These are phyloP conservation scores for Sinapis alba DNA, from an alignment of 441 rosid genomes.

Conservation along the genomic window DNA sequence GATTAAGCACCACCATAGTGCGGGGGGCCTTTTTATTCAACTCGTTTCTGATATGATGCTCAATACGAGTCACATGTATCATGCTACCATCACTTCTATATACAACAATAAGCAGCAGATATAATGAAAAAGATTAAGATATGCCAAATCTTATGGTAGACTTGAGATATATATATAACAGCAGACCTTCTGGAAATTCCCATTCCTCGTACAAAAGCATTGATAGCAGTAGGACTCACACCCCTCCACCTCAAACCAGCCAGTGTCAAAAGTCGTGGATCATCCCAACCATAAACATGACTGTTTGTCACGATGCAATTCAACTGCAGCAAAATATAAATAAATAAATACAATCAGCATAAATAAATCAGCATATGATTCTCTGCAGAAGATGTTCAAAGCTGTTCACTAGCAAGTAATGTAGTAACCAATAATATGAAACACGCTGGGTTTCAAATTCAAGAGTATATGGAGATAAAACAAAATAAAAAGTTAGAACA, in stretches of 20 bases:
- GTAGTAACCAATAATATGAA: conserved; percentile 50
- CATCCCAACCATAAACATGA: conserved; percentile 98
- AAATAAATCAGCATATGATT: not conserved
- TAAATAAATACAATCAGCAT: too few relatives aligned
- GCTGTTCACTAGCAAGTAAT: too few relatives aligned
- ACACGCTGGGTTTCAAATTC: conserved; percentile 72
- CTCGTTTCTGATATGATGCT: conserved; percentile 92
- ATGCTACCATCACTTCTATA: conserved; percentile 79
- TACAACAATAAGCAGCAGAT: conserved; percentile 23
- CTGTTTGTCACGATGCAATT: conserved; percentile 82
- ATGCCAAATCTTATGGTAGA: not conserved
- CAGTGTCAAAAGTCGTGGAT: conserved; percentile 94
- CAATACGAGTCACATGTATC: conserved; percentile 85
- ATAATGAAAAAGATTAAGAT: not conserved
- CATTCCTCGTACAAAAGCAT: conserved; percentile 84
- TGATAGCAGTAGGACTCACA: conserved; percentile 82
- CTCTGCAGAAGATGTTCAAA: not conserved
- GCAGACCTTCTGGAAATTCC: conserved; percentile 93
- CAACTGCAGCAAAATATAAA: conserved; percentile 56
- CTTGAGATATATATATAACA: conserved; percentile 13
- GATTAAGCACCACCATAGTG: conserved; percentile 79
- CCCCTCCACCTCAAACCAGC: conserved; percentile 96
- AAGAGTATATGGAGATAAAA: conserved; percentile 48
- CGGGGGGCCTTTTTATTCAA: conserved; percentile 84
- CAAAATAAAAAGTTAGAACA: conserved; percentile 13